Conservation (phyloP, 148 eudicot species). For the Fallopia convolvulus region DNA sequence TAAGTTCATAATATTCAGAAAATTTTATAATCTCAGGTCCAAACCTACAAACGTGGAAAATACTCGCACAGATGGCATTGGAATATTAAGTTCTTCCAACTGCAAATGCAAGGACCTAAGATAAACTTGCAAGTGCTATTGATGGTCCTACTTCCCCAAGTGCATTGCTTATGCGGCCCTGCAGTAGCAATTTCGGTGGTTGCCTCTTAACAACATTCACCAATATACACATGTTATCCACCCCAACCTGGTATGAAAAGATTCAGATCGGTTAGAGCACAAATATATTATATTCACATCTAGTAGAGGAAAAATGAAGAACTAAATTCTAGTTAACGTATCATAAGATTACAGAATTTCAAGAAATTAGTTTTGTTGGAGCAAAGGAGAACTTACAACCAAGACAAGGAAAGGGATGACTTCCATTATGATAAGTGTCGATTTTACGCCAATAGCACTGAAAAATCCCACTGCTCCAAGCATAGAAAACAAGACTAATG, state of each 20-base stretch:
- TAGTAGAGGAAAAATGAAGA: neutral
- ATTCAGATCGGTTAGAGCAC: neutral
- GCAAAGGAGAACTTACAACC: slow-evolving; percentile 60
- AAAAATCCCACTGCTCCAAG: slow-evolving; percentile 95
- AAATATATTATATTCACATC: neutral
- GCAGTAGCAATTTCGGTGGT: slow-evolving; percentile 66
- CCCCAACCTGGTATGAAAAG: slow-evolving; percentile 69
- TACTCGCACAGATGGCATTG: slow-evolving; percentile 98
- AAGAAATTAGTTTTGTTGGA: neutral
- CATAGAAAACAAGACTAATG: slow-evolving; percentile 93
- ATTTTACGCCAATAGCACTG: slow-evolving; percentile 94
- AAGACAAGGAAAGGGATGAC: slow-evolving; percentile 98
- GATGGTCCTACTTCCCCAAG: slow-evolving; percentile 99
- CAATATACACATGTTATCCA: slow-evolving; percentile 98
- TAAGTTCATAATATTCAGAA: neutral
- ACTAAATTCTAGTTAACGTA: neutral
- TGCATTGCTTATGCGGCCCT: slow-evolving; percentile 85
- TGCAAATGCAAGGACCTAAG: slow-evolving; percentile 96
- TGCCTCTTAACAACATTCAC: slow-evolving; percentile 95
- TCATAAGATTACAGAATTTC: neutral
- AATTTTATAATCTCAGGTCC: neutral
- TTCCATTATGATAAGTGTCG: slow-evolving; percentile 99
- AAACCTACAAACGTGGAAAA: slow-evolving; percentile 99
- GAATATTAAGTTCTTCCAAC: slow-evolving; percentile 97
- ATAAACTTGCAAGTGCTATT: slow-evolving; percentile 85